These are phyloP conservation scores for Hypoxylon perforatum DNA, from an alignment of 495 filamentous ascomycete species.

Conservation along the genomic window DNA sequence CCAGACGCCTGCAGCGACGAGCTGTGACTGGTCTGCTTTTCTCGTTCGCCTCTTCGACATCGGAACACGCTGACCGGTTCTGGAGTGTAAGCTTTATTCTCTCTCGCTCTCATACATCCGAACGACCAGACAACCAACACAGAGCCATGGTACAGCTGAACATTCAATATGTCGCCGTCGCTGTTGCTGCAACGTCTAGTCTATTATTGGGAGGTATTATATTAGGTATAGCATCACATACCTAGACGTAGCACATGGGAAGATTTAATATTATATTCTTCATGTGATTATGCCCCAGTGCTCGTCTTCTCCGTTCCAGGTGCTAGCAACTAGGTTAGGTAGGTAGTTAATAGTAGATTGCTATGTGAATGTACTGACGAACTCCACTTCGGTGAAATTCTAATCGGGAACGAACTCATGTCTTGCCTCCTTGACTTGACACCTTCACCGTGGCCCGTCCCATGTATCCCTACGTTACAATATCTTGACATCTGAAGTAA, in stretches of 20 bases:
- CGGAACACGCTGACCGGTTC: constrained; percentile 38
- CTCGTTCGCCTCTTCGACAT: constrained; percentile 34
- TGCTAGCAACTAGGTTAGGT: constrained; percentile 1
- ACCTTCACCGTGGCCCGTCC: not conserved
- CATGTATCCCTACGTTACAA: not conserved
- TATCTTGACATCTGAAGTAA: not conserved
- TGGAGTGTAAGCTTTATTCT: constrained; percentile 17
- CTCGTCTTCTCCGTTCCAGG: not conserved
- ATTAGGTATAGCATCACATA: not conserved
- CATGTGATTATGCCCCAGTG: constrained; percentile 3
- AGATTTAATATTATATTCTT: constrained; percentile 4
- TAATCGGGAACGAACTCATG: constrained; percentile 17
- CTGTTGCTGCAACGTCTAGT: no score
- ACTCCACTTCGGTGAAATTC: constrained; percentile 38
- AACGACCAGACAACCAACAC: not conserved
- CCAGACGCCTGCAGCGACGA: not conserved
- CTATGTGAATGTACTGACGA: constrained; percentile 7
- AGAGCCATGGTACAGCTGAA: not conserved
- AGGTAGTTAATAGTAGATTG: not conserved
- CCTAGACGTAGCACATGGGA: not conserved
- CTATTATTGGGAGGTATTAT: no score
- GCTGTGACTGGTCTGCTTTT: constrained; percentile 20
- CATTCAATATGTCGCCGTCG: no score
- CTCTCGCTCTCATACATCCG: not conserved
- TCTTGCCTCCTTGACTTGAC: constrained; percentile 1